Conservation (phyloP, 2,329 filamentous ascomycete species). For the Ambrosiella xylebori region DNA sequence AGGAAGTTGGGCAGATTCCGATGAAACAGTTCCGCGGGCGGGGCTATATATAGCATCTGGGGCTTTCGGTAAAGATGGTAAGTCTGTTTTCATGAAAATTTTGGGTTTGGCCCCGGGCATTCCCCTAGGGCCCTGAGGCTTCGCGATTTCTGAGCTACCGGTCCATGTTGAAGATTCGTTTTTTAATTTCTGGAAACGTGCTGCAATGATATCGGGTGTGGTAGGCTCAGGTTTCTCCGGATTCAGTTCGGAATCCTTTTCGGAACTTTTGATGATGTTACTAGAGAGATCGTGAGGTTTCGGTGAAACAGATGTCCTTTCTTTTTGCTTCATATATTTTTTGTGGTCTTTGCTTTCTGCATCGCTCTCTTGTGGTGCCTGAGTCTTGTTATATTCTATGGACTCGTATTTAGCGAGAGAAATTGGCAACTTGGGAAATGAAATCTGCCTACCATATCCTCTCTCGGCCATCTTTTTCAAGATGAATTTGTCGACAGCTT, state of each 20-base stretch:
- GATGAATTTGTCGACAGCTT: not conserved
- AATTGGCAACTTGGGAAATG: conserved; percentile 2
- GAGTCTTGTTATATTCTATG: too few species aligned
- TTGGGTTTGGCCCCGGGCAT: conserved; percentile 31
- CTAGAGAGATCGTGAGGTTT: conserved; percentile 2
- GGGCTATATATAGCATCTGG: conserved; percentile 66
- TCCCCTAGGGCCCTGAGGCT: conserved; percentile 33
- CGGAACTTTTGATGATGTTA: conserved; percentile 19
- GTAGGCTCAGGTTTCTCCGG: too few species aligned
- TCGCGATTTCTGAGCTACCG: conserved; percentile 16
- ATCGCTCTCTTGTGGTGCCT: too few species aligned
- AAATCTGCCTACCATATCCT: conserved; percentile 6
- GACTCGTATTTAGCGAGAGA: conserved; percentile 1
- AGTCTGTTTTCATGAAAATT: conserved; percentile 32
- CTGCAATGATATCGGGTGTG: conserved; percentile 14
- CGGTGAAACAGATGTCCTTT: conserved; percentile 1
- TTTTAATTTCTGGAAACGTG: not conserved
- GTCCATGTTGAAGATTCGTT: not conserved
- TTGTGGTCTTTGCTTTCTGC: too few species aligned
- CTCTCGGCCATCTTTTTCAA: not conserved
- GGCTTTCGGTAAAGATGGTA: conserved; percentile 46
- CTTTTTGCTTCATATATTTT: not conserved
- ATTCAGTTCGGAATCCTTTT: too few species aligned
- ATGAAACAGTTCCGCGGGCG: conserved; percentile 52
- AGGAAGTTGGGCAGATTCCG: conserved; percentile 46